Evolutionary conservation across 192 early-diverging fungal species (phyloP).

Genomic region (Globomyces pollinis-pini): DNA sequence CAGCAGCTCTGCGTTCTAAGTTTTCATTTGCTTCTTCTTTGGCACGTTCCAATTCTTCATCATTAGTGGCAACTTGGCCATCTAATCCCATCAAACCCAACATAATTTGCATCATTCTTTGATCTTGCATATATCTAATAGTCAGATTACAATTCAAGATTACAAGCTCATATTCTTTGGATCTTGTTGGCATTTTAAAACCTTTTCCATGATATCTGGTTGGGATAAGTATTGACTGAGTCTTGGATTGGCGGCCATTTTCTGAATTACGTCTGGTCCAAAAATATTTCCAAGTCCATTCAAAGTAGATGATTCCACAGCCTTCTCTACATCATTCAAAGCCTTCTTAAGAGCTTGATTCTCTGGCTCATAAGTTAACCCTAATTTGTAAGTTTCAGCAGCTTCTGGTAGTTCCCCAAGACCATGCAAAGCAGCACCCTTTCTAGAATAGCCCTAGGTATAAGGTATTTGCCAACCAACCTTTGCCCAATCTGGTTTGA

Average conservation of each 20-base stretch:
- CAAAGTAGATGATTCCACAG: constrained; percentile 24
- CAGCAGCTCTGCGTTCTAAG: constrained; percentile 25
- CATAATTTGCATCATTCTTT: constrained; percentile 70
- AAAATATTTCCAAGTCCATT: constrained; percentile 57
- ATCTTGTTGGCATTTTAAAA: constrained; percentile 68
- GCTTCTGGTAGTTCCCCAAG: constrained; percentile 62
- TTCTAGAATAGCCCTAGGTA: constrained; percentile 70
- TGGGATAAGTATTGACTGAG: constrained; percentile 62
- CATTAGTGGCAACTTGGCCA: constrained; percentile 40
- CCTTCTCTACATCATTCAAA: constrained; percentile 64
- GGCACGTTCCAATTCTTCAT: constrained; percentile 31
- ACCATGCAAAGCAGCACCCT: constrained; percentile 80
- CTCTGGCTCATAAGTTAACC: constrained; percentile 70
- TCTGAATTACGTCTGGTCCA: constrained; percentile 64
- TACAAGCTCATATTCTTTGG: constrained; percentile 56
- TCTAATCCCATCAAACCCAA: constrained; percentile 69
- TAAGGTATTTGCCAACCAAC: constrained; percentile 10
- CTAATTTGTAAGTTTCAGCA: constrained; percentile 65
- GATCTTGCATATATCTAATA: constrained; percentile 71
- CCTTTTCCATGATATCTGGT: constrained; percentile 65
- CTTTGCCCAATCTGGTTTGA: constrained; percentile 84
- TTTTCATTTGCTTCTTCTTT: constrained; percentile 33
- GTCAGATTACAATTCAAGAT: too few species aligned
- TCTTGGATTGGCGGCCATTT: constrained; percentile 79
- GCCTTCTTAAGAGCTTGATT: constrained; percentile 71